Conservation (phyloP, 1,284 basidiomycete species). For the Ustilago bromivora region DNA sequence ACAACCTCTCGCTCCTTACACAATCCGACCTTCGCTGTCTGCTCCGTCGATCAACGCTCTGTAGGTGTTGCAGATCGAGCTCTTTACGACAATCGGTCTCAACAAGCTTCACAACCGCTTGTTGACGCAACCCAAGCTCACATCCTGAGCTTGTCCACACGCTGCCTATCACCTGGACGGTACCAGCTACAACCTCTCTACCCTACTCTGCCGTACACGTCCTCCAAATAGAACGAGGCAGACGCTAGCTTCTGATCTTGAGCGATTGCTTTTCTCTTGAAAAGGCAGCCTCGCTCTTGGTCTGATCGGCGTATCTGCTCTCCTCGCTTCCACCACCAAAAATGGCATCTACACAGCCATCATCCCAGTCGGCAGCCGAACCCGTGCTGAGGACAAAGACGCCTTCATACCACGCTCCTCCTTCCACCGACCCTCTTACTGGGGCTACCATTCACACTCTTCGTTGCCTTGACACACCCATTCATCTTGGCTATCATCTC, state of each 20-base stretch:
- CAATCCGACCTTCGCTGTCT: slow-evolving; percentile 3
- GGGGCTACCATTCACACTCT: slow-evolving; percentile 64
- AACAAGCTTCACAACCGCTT: slow-evolving; percentile 15
- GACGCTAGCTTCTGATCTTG: background rate
- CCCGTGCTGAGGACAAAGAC: slow-evolving; percentile 60
- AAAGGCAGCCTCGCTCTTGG: slow-evolving; percentile 13
- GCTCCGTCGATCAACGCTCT: slow-evolving; percentile 13
- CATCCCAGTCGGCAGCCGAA: slow-evolving; percentile 14
- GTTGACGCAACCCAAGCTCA: slow-evolving; percentile 6
- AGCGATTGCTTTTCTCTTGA: background rate
- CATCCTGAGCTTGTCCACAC: background rate
- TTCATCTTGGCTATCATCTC: slow-evolving; percentile 68
- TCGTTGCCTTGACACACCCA: slow-evolving; percentile 61
- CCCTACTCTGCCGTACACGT: background rate
- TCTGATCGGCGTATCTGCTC: background rate
- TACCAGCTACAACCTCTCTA: background rate
- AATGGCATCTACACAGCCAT: slow-evolving; percentile 28
- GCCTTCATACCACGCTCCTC: slow-evolving; percentile 67
- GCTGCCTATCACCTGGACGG: background rate
- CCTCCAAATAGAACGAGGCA: background rate
- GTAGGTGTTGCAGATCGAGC: slow-evolving; percentile 26
- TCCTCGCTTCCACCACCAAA: background rate
- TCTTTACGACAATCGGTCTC: slow-evolving; percentile 24
- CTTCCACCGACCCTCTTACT: slow-evolving; percentile 53
- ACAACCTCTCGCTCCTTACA: slow-evolving; percentile 13